Percentiles rank a stretch among this genome's conserved stretches.
Evolutionary conservation across 352 stramenopile species (phyloP).

Genomic region (Achlya hypogyna): DNA sequence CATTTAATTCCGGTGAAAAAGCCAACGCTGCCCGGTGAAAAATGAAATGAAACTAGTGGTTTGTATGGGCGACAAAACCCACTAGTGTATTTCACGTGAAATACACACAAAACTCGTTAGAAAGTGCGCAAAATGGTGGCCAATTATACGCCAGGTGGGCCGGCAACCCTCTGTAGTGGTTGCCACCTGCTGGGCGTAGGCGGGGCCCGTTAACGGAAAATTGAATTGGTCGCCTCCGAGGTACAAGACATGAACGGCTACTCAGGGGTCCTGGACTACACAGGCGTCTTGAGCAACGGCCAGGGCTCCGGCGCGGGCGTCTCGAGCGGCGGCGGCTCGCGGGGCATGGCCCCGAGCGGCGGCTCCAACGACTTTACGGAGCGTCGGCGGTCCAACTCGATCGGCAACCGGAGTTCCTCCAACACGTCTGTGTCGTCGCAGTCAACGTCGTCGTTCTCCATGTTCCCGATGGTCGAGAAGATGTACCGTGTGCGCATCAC

Average conservation of each 20-base stretch:
- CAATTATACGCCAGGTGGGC: too few relatives aligned
- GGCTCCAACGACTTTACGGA: background rate
- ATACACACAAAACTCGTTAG: too few relatives aligned
- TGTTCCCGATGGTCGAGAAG: slow-evolving; percentile 82
- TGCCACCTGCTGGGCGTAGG: background rate
- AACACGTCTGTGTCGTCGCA: slow-evolving; percentile 2
- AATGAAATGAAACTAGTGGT: too few relatives aligned
- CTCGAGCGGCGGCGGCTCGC: background rate
- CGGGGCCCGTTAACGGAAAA: background rate
- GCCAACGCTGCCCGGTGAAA: too few relatives aligned
- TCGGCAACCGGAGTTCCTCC: slow-evolving; percentile 2
- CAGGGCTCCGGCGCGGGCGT: background rate
- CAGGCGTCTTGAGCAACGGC: background rate
- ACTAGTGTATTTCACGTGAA: too few relatives aligned
- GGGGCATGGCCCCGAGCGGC: background rate
- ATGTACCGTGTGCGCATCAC: slow-evolving; percentile 70
- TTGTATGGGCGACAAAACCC: too few relatives aligned
- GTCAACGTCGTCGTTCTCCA: slow-evolving; percentile 29
- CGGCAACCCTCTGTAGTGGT: background rate
- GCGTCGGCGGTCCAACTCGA: slow-evolving; percentile 8
- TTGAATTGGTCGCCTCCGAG: background rate
- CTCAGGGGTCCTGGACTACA: slow-evolving; percentile 12
- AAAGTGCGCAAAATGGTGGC: too few relatives aligned
- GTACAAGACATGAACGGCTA: slow-evolving; percentile 14
- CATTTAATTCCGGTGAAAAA: too few relatives aligned